Evolutionary conservation across 441 rosid species (phyloP).

Genomic region (Bruguiera hainesii): DNA sequence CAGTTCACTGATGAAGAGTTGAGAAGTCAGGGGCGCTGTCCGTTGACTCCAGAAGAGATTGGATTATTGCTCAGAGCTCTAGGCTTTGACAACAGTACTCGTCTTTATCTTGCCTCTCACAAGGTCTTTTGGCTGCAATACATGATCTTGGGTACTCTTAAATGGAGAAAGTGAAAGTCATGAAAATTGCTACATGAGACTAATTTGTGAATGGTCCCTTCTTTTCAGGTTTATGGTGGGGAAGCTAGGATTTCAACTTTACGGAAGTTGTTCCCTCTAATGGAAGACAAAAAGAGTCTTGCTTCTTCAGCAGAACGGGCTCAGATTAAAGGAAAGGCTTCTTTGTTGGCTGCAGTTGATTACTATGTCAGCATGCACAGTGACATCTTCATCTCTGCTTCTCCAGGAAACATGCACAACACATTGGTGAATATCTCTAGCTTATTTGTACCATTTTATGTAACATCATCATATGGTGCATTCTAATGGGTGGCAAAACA

Average conservation of each 20-base stretch:
- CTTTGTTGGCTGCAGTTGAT: conserved; percentile 85
- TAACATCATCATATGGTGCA: not conserved
- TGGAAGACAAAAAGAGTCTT: conserved; percentile 95
- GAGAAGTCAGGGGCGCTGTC: conserved; percentile 88
- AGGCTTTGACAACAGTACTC: conserved; percentile 85
- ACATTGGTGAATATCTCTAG: conserved; percentile 55
- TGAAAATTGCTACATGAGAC: not conserved
- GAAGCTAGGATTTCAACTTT: conserved; percentile 84
- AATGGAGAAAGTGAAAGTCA: not conserved
- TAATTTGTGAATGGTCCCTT: not conserved
- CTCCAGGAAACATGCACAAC: conserved; percentile 98
- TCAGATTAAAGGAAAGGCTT: conserved; percentile 78
- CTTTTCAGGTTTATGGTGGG: conserved; percentile 84
- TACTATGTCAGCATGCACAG: conserved; percentile 87
- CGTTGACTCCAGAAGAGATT: conserved; percentile 86
- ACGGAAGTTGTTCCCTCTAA: conserved; percentile 64
- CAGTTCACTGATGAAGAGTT: conserved; percentile 92
- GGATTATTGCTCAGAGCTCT: conserved; percentile 80
- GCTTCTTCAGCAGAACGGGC: conserved; percentile 73
- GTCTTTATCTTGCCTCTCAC: conserved; percentile 92
- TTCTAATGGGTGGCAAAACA: not conserved
- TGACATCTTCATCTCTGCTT: conserved; percentile 88
- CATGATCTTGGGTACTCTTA: not conserved
- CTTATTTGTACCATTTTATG: not conserved
- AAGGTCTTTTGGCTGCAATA: conserved; percentile 44